Evolutionary conservation across 2,329 filamentous ascomycete genomes (phyloP), one percentile per base, ranked within the genome.

Genomic region (Trichoderma hamatum): DNA sequence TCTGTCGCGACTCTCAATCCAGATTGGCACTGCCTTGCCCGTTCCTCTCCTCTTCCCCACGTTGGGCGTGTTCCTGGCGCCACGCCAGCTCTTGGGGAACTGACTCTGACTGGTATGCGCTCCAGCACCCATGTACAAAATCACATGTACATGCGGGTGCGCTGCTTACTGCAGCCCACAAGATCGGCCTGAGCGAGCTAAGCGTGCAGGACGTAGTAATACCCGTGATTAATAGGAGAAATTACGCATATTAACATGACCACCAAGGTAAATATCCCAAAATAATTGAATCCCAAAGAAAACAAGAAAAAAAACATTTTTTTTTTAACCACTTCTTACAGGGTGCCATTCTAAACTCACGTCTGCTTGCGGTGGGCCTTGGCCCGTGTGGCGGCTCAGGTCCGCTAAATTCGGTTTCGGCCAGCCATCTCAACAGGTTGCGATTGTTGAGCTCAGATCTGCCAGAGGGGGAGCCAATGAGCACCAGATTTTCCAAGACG

Each of bases 401-500:
- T 19, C 51, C 24, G 24, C 51, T 30, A 9, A 54, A 54, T 54
- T 54, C 51, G 51, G 13, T 26, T 54, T 54, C 51, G 51, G 51
- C 51, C 43, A n/a, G 16, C 43, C n/a, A 54, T 54, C 51, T 54
- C 51, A 54, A 54, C 51, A 54, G 9, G 51, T 54, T 54, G 51
- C 51, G 51, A 54, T 54, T 54, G 51, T 54, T 54, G 51, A 54
- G 51, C 51, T 54, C 9, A 49, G 46, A 49, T 49, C 46, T 49
- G 46, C 46, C 21, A 49, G 5, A 24, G 46, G 21, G 10, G 39
- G 46, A 11, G 46, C 46, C 46, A 49, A 49, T 24, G 19, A 13
- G 46, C 46, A 21, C 46, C 24, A 24, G 9, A 49, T 24, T 49
- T 13, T 43, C 19, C 34, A 19, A 49, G 46, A 5, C 11, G 46